Conservation (phyloP, 2,329 filamentous ascomycete species). For the Coleophoma cylindrospora region DNA sequence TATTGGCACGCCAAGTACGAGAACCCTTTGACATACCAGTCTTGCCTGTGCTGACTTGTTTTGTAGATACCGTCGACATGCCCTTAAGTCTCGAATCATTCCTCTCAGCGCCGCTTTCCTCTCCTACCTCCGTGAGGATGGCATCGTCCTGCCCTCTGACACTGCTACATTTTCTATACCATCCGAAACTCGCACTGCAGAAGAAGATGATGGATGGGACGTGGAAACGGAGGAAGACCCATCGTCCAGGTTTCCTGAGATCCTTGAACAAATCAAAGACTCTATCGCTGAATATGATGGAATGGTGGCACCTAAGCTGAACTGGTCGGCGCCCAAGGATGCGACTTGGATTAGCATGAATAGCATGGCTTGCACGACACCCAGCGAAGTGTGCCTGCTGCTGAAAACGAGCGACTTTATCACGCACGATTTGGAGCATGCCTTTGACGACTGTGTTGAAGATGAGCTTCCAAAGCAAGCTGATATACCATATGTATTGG, state of each 20-base stretch:
- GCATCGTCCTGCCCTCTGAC: slow-evolving; percentile 77
- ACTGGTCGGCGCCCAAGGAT: slow-evolving; percentile 97
- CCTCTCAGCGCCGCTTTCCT: slow-evolving; percentile 72
- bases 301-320: slow-evolving; percentile 85
- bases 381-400: slow-evolving; percentile 90
- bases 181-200: slow-evolving; percentile 18
- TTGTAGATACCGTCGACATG: slow-evolving; percentile 67
- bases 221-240: slow-evolving; percentile 28
- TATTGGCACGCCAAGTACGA: slow-evolving; percentile 76
- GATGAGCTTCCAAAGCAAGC: slow-evolving; percentile 24
- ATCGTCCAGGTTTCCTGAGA: slow-evolving; percentile 49
- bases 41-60: slow-evolving; percentile 4
- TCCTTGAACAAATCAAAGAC: slow-evolving; percentile 71
- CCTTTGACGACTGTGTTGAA: slow-evolving; percentile 68
- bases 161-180: slow-evolving; percentile 26
- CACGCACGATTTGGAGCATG: slow-evolving; percentile 89
- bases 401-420: slow-evolving; percentile 94
- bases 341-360: slow-evolving; percentile 90
- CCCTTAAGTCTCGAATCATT: slow-evolving; percentile 82
- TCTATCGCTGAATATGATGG: slow-evolving; percentile 80
- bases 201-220: slow-evolving; percentile 51
- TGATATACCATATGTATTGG: slow-evolving; percentile 48
- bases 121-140: slow-evolving; percentile 84
- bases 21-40: background rate
- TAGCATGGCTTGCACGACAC: slow-evolving; percentile 81